Evolutionary conservation across 352 stramenopile genomes (phyloP).

Genomic region (Pythium oligandrum): DNA sequence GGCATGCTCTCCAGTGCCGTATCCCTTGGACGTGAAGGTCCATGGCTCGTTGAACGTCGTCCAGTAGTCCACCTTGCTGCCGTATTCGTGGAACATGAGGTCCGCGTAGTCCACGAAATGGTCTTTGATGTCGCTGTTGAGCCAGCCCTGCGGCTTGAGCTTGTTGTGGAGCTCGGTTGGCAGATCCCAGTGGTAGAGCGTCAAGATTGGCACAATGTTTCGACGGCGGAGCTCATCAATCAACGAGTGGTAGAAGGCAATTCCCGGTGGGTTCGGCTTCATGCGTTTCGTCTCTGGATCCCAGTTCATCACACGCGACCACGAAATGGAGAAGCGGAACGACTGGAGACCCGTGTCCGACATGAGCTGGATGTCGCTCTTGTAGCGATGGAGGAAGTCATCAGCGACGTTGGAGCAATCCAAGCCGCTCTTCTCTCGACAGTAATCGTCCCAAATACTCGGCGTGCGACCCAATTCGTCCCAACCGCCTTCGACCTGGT

Average conservation of each 20-base stretch:
- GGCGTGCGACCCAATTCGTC: conserved; percentile 71
- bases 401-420: conserved; percentile 90
- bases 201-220: conserved; percentile 89
- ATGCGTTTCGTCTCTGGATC: conserved; percentile 47
- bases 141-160: conserved; percentile 63
- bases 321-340: conserved; percentile 93
- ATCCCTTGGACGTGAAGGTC: conserved; percentile 82
- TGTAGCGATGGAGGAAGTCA: conserved; percentile 91
- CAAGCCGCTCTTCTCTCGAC: conserved; percentile 47
- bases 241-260: conserved; percentile 92
- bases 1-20: conserved; percentile 62
- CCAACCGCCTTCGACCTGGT: conserved; percentile 92
- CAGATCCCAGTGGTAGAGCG: conserved; percentile 97
- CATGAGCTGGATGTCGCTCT: conserved; percentile 93
- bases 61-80: conserved; percentile 90
- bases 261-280: conserved; percentile 74
- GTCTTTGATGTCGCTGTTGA: conserved; percentile 48
- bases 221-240: conserved; percentile 77
- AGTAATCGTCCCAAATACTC: conserved; percentile 94
- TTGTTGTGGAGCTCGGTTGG: conserved; percentile 82
- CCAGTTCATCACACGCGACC: conserved; percentile 88
- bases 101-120: conserved; percentile 88
- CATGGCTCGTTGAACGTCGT: conserved; percentile 95
- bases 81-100: conserved; percentile 90
- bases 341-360: conserved; percentile 84